Conservation (phyloP, 345 rosid genomes). For the Mercurialis annua region DNA sequence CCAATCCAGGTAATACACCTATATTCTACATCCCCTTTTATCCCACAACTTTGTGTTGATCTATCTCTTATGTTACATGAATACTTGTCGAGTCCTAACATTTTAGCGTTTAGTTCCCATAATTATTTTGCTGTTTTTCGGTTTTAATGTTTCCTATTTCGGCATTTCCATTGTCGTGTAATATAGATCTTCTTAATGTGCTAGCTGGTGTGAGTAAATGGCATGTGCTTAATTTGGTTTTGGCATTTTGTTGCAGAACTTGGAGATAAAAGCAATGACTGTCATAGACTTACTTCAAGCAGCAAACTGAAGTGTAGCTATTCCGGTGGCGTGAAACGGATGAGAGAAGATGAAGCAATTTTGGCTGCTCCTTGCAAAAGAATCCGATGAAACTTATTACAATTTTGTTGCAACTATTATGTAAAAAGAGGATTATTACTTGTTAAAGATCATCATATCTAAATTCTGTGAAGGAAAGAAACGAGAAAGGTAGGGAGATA, state of each 20-base stretch:
- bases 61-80: too few relatives aligned
- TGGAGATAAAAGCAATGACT: constrained; percentile 5
- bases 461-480: background rate
- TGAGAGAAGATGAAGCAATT: constrained; percentile 49
- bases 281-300: background rate
- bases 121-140: background rate
- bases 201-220: background rate
- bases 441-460: background rate
- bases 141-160: background rate
- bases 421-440: background rate
- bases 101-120: background rate
- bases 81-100: too few relatives aligned
- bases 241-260: constrained; percentile 11
- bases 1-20: constrained; percentile 23
- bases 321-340: constrained; percentile 36
- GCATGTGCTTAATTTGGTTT: background rate
- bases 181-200: too few relatives aligned
- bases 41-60: background rate
- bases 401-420: background rate
- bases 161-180: too few relatives aligned
- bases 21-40: background rate
- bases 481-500: too few relatives aligned
- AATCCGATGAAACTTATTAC: constrained; percentile 30
- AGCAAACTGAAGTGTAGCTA: constrained; percentile 36
- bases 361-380: constrained; percentile 44